Evolutionary conservation across 83 land plant species (phyloP), one percentile per base, ranked within the genome.

Genomic region (Isoetes engelmannii): DNA sequence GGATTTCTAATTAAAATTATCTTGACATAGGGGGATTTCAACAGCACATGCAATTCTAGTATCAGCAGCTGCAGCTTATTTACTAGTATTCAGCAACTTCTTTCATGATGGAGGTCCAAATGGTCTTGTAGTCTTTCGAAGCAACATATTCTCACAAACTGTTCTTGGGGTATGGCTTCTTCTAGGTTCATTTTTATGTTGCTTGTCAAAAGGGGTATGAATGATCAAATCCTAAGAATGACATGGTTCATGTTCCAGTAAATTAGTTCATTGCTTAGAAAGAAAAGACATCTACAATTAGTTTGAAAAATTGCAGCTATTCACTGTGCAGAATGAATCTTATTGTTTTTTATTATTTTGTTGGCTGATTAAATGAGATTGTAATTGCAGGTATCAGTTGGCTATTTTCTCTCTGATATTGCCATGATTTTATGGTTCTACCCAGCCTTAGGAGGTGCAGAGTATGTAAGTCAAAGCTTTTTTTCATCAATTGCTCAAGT

Each of bases 371-470:
- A 3, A 60, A 10, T 5, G 7, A 48, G 53, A 15, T 48, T 7
- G 55, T 19, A 47, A 80, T 74, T 54, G 47, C 76, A 87, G 91
- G 80, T 84, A 0, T 86, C 89, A 0, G 62, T 79, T 57, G 89
- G 89, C 13, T 86, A 86, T 77, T 86, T 86, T 57, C 71, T 86
- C 13, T 15, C 89, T 7, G 89, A 86, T 70, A 51, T 86, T 75
- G 80, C 74, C 17, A 84, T 86, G 89, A 84, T 86, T 57, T 8
- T 86, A 8, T 86, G 84, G 80, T 44, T 41, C 49, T 86, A 75
- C 77, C 89, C 89, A 59, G 69, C 80, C 37, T 74, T 86, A 64
- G 89, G 89, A 21, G 89, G 89, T 50, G 66, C 61, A 65, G 89
- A 81, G 62, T 86, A 84, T 79, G 89, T 86, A 79, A 78, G 86